Evolutionary conservation across 495 filamentous ascomycete species (phyloP).

Genomic region (Diplogelasinospora grovesii): DNA sequence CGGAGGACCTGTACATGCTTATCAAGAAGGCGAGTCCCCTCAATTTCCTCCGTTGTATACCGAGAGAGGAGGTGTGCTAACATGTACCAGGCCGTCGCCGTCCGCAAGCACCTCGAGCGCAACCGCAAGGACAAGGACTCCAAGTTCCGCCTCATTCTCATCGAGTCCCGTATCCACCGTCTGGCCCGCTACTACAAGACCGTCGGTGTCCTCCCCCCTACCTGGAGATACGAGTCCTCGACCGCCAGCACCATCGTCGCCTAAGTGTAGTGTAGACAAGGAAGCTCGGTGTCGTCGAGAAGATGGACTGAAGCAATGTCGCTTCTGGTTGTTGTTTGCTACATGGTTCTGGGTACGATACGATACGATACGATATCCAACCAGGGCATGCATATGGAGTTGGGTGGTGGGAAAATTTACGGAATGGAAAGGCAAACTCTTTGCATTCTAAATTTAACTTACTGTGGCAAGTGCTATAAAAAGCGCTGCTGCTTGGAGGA

Average conservation of each 20-base stretch:
- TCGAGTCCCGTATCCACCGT: constrained; percentile 98
- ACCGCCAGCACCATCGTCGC: constrained; percentile 59
- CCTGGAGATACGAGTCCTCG: constrained; percentile 90
- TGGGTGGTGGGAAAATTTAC: too few relatives aligned
- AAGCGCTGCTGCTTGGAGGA: not conserved
- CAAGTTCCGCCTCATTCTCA: constrained; percentile 99
- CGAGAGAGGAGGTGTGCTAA: not conserved
- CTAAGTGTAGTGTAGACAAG: constrained; percentile 32
- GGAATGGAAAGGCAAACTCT: constrained; percentile 32
- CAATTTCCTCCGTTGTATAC: not conserved
- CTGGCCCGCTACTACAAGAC: constrained; percentile 95
- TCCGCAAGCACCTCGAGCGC: constrained; percentile 99
- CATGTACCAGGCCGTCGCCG: constrained; percentile 70
- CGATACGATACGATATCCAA: too few relatives aligned
- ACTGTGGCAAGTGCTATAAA: constrained; percentile 15
- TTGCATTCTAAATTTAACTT: constrained; percentile 21
- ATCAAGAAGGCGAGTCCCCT: constrained; percentile 84
- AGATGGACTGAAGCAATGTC: constrained; percentile 6
- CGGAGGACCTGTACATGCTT: constrained; percentile 94
- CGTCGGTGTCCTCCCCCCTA: constrained; percentile 94
- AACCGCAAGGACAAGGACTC: constrained; percentile 99
- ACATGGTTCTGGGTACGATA: constrained; percentile 9
- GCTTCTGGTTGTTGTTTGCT: constrained; percentile 17
- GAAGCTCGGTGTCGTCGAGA: constrained; percentile 9
- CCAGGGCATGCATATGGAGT: constrained; percentile 22